phyloP scores from a whole-genome alignment of 352 stramenopile genomes.

The Globisporangium yorkense region DNA sequence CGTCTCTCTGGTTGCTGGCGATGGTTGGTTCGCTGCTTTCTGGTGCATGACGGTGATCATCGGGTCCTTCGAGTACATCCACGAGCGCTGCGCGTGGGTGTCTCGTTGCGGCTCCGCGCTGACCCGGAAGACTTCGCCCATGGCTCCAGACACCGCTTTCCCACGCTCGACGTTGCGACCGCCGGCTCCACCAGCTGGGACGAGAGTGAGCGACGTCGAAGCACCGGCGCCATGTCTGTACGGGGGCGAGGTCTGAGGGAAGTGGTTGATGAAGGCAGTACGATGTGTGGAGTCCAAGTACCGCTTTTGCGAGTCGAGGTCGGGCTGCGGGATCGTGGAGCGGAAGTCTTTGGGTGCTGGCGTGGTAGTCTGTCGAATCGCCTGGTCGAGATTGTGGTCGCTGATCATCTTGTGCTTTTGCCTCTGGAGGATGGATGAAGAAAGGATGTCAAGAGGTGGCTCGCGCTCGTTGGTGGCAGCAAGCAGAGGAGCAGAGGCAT shows the following conservation, averaged over 20 bases:
- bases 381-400: slow-evolving; percentile 50
- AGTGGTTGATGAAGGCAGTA: slow-evolving; percentile 47
- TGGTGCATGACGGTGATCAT: slow-evolving; percentile 52
- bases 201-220: slow-evolving; percentile 17
- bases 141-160: slow-evolving; percentile 54
- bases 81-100: slow-evolving; percentile 64
- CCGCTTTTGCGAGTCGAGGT: slow-evolving; percentile 43
- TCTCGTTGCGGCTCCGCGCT: slow-evolving; percentile 59
- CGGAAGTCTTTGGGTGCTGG: slow-evolving; percentile 33
- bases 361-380: slow-evolving; percentile 37
- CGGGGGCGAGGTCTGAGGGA: slow-evolving; percentile 10
- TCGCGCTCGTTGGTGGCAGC: neutral
- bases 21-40: slow-evolving; percentile 7
- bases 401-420: slow-evolving; percentile 46
- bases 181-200: slow-evolving; percentile 37
- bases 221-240: neutral
- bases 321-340: slow-evolving; percentile 36
- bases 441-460: neutral
- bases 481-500: neutral
- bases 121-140: slow-evolving; percentile 56
- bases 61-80: slow-evolving; percentile 69
- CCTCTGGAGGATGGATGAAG: slow-evolving; percentile 15
- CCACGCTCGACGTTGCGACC: slow-evolving; percentile 43
- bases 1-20: neutral
- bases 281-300: slow-evolving; percentile 65